Evolutionary conservation across 2,329 filamentous ascomycete species (phyloP), one percentile per base, ranked within the genome.

Genomic region (Nakataea oryzae): DNA sequence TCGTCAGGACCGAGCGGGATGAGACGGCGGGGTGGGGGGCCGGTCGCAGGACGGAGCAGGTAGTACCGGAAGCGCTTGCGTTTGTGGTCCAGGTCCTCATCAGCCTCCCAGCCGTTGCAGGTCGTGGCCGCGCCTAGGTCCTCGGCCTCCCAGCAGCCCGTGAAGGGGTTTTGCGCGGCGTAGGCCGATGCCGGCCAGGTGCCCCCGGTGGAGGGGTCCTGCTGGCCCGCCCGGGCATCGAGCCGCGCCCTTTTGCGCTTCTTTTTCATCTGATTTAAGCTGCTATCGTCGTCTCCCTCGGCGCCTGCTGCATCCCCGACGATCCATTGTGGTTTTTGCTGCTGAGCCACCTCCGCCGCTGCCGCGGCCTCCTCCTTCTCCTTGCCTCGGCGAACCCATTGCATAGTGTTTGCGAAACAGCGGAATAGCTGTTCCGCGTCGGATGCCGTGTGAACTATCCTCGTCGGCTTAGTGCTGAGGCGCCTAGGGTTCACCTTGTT

Each of bases 1-100:
- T 76, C 73, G 0, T 70, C 68, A 0, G 79, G 67, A 0, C 74
- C 66, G 2, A 91, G 67, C 0, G 86, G 86, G 28, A 85, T 82
- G 2, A 92, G 67, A 26, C 66, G 63, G 30, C 68, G 72, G 26
- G 60, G 55, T 8, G 41, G 41, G 12, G 47, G 61, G 9, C 58
- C 62, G 9, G 59, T 64, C 30, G 55, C 63, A n/a, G 63, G 65
- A 3, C 65, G 63, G n/a, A 67, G 66, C 5, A 75, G 63, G 54
- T 68, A 74, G 66, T 71, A 74, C 14, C 61, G 65, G 64, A 66
- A 68, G 26, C 32, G 26, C n/a, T 28, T 57, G 7, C 54, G 34
- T 29, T 66, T 64, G 12, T 62, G 62, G 1, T 63, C 64, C 2
- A 61, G 60, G 21, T 67, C 57, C n/a, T 69, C 70, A n/a, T 66